Evolutionary conservation across 2,329 filamentous ascomycete species (phyloP), one percentile per base, ranked within the genome.

Genomic region (Diaporthe australafricana): DNA sequence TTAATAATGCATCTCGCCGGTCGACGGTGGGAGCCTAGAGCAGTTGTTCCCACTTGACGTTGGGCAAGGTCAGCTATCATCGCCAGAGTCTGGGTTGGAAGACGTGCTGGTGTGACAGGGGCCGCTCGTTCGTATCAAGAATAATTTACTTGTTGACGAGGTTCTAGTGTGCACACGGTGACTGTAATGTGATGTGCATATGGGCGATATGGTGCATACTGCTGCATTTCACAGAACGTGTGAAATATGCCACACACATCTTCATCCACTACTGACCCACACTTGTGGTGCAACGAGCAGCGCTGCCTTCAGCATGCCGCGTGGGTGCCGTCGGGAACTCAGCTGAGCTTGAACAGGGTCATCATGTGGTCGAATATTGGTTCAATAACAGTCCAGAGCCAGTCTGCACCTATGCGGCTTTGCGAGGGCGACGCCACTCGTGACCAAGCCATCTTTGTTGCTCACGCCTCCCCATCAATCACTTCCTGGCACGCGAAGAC

Each of bases 1-100:
- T 48, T 63, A 63, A 63, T 63, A 16, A 47, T 32, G 42, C 47
- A 16, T 45, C 57, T 14, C 16, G 40, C 57, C 57, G 27, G 20
- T 12, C n/a, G 27, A n/a, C 40, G 57, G 27, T n/a, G 25, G 40
- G 25, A 32, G 32, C 35, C 8, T 25, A 20, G 30, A 25, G 42
- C 25, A 12, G 42, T 47, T 47, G 16, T 27, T 47, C 32, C 20
- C 45, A 22, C 12, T 32, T 47, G 12, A 22, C 27, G 20, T 63
- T 20, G 27, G 6, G 42, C 57, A 35, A 25, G 20, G 12, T 9
- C 12, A 32, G 20, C n/a, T n/a, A n/a, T 27, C 27, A n/a, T 22
- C 27, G 12, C 40, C 57, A 47, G 57, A 17, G 57, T 32, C 57
- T 30, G 6, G 1, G 20, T 27, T 30, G 40, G 56, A 22, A 22